These are phyloP conservation scores for Aspergillus costaricaensis DNA, from an alignment of 2,329 filamentous ascomycete genomes.

Conservation along the genomic window DNA sequence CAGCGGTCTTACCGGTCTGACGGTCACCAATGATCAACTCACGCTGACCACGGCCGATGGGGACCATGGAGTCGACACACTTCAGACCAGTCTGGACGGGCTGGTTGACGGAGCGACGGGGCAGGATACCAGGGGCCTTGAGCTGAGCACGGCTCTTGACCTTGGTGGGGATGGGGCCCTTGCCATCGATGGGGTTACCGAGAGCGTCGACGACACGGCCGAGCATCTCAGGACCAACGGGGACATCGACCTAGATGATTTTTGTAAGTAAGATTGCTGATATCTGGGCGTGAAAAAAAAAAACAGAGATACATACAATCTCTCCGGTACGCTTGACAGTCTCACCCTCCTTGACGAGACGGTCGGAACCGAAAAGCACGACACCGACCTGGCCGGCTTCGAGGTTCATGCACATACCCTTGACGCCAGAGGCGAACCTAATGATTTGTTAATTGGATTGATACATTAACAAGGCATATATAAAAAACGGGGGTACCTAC, in stretches of 20 bases:
- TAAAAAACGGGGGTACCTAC: constrained; percentile 61
- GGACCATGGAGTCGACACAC: constrained; percentile 99
- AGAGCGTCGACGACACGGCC: constrained; percentile 98
- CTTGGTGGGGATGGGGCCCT: constrained; percentile 91
- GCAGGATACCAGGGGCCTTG: constrained; percentile 98
- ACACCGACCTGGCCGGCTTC: constrained; percentile 99
- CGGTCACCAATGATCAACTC: constrained; percentile 99
- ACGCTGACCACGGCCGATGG: constrained; percentile 99
- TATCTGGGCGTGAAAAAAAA: constrained; percentile 2
- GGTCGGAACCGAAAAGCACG: constrained; percentile 99
- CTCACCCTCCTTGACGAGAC: constrained; percentile 99
- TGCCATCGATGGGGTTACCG: constrained; percentile 98
- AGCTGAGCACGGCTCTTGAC: constrained; percentile 95
- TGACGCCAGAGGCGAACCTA: constrained; percentile 98
- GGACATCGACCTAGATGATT: constrained; percentile 78
- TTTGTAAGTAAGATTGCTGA: constrained; percentile 16
- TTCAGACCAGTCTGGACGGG: constrained; percentile 99
- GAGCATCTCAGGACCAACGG: constrained; percentile 88
- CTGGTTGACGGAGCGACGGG: constrained; percentile 95
- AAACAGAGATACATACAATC: constrained; percentile 72
- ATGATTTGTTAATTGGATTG: constrained; percentile 29
- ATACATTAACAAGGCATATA: constrained; percentile 13
- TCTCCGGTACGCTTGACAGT: constrained; percentile 99
- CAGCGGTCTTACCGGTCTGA: constrained; percentile 99
- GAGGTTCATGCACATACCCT: constrained; percentile 99